Percentiles rank a stretch among this genome's conserved stretches.
These are phyloP conservation scores for Plantago coronopus DNA, from an alignment of 305 asterid genomes.

Conservation along the genomic window DNA sequence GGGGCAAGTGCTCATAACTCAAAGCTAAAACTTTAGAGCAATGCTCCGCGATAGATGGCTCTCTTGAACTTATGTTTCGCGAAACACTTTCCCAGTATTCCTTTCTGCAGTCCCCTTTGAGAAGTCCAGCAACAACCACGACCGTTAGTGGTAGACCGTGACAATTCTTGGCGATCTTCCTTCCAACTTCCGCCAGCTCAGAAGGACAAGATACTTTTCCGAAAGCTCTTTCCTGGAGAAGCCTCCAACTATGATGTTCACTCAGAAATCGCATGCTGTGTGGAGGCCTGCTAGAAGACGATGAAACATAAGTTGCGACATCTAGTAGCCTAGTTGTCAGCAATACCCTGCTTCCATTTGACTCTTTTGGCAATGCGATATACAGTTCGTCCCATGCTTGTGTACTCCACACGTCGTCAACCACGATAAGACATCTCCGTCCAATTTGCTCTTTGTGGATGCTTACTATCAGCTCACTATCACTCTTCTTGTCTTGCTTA, in stretches of 20 bases:
- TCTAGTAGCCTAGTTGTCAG: slow-evolving; percentile 22
- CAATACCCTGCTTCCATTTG: slow-evolving; percentile 26
- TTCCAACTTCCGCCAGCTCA: slow-evolving; percentile 13
- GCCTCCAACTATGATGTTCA: slow-evolving; percentile 23
- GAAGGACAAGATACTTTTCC: slow-evolving; percentile 2
- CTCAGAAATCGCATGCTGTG: slow-evolving; percentile 13
- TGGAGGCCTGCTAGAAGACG: background rate
- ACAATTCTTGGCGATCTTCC: slow-evolving; percentile 23
- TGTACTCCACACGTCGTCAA: slow-evolving; percentile 32
- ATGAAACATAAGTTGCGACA: slow-evolving; percentile 8
- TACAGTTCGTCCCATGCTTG: slow-evolving; percentile 26
- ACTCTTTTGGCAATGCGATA: slow-evolving; percentile 19
- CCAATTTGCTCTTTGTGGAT: slow-evolving; percentile 11
- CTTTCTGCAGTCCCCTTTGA: background rate
- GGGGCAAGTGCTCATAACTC: slow-evolving; percentile 27
- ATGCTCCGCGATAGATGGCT: slow-evolving; percentile 1
- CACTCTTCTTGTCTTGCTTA: background rate
- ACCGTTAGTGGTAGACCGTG: slow-evolving; percentile 32
- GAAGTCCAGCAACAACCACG: slow-evolving; percentile 26
- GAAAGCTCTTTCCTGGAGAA: slow-evolving; percentile 18
- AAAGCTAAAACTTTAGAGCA: slow-evolving; percentile 7
- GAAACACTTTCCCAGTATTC: slow-evolving; percentile 20
- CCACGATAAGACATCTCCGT: slow-evolving; percentile 26
- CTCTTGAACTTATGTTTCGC: slow-evolving; percentile 4
- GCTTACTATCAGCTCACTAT: background rate